These are phyloP conservation scores for Paecilomyces sp. DNA, from an alignment of 2,329 filamentous ascomycete genomes.

Conservation along the genomic window DNA sequence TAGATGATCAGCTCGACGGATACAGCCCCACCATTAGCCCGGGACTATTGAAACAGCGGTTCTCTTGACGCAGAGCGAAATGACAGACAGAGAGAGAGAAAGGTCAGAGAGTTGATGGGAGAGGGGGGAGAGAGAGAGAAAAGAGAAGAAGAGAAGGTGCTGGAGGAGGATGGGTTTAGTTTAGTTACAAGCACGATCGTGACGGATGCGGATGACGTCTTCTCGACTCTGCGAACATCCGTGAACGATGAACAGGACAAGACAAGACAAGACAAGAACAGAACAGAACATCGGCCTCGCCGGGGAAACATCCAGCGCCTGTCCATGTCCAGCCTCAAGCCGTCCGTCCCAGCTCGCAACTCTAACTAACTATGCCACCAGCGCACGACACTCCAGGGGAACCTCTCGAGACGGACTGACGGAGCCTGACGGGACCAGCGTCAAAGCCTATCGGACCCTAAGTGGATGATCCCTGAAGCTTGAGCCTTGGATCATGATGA, in stretches of 20 bases:
- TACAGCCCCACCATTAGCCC: neutral
- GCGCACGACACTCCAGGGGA: neutral
- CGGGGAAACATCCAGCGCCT: neutral
- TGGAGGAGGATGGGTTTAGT: neutral
- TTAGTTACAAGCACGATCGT: slow-evolving; percentile 4
- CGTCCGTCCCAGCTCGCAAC: neutral
- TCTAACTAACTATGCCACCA: neutral
- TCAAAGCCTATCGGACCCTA: neutral
- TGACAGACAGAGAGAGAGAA: slow-evolving; percentile 1
- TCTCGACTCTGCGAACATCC: slow-evolving; percentile 9
- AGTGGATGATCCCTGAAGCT: neutral
- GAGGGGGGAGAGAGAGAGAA: neutral
- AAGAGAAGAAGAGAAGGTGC: neutral
- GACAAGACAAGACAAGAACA: no score
- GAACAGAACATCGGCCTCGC: neutral
- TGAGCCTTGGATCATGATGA: neutral
- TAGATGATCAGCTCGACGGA: slow-evolving; percentile 1
- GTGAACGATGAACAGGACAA: neutral
- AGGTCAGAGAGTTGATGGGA: slow-evolving; percentile 1
- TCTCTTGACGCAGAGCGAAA: neutral
- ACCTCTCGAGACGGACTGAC: neutral
- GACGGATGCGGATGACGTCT: slow-evolving; percentile 29
- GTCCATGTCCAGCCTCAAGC: neutral
- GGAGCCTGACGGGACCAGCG: neutral
- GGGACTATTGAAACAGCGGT: neutral